phyloP scores from a whole-genome alignment of 306 rosid genomes.

The Trifolium subterraneum region DNA sequence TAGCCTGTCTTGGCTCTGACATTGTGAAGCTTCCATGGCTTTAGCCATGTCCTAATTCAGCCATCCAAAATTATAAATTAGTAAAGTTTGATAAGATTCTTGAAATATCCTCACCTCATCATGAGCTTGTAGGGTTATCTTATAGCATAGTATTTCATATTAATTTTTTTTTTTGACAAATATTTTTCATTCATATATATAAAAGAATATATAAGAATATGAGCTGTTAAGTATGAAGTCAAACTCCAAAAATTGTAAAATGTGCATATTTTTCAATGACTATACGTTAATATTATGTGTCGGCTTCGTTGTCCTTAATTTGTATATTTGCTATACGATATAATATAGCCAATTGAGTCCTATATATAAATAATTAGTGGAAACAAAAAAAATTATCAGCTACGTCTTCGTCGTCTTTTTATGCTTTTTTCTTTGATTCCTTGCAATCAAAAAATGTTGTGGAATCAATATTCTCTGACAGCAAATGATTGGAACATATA shows the following conservation, averaged over 20 bases:
- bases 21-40: conserved; percentile 63
- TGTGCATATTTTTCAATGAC: conserved; percentile 30
- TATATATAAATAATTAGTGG: conserved; percentile 40
- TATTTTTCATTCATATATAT: too few species aligned
- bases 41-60: conserved; percentile 64
- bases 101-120: conserved; percentile 58
- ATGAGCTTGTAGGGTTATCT: conserved; percentile 54
- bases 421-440: conserved; percentile 25
- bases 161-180: background rate
- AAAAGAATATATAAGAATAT: conserved; percentile 3
- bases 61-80: conserved; percentile 47
- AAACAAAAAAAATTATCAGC: conserved; percentile 39
- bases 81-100: conserved; percentile 44
- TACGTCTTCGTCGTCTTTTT: conserved; percentile 24
- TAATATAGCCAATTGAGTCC: conserved; percentile 4
- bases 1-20: conserved; percentile 63
- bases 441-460: conserved; percentile 33
- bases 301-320: conserved; percentile 57
- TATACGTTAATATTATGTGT: conserved; percentile 51
- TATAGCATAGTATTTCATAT: conserved; percentile 30
- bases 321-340: conserved; percentile 22
- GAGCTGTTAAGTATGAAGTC: conserved; percentile 73
- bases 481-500: conserved; percentile 58
- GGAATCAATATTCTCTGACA: conserved; percentile 54
- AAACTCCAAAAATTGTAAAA: conserved; percentile 51